A percentile compares a stretch with the other conserved stretches of the same genome.
Conservation (phyloP, 192 early-diverging fungal species). For the Phlyctochytrium bullatum region DNA sequence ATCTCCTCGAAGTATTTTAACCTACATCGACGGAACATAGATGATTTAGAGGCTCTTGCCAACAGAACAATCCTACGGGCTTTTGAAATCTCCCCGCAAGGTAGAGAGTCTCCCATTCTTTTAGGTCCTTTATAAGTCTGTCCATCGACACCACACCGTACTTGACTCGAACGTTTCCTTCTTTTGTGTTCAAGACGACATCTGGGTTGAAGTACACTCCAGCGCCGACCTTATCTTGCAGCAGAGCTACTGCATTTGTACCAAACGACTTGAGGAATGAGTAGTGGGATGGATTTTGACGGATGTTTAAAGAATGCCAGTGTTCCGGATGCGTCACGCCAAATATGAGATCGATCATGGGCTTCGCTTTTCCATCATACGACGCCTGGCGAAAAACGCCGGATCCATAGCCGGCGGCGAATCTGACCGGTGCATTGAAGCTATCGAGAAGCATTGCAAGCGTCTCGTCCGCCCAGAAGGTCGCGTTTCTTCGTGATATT, state of each 20-base stretch:
- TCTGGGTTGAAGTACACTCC: constrained; percentile 96
- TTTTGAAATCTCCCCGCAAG: constrained; percentile 97
- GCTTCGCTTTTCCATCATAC: constrained; percentile 61
- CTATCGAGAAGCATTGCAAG: constrained; percentile 9
- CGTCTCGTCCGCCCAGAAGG: background rate
- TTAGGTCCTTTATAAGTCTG: constrained; percentile 77
- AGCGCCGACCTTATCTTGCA: constrained; percentile 86
- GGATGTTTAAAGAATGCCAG: constrained; percentile 96
- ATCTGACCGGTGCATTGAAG: constrained; percentile 58
- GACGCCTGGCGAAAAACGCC: constrained; percentile 90
- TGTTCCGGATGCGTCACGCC: constrained; percentile 92
- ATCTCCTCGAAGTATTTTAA: constrained; percentile 76
- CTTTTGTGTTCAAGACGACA: constrained; percentile 81
- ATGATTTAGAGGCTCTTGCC: constrained; percentile 41
- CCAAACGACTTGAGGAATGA: constrained; percentile 77
- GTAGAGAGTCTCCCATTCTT: constrained; percentile 95
- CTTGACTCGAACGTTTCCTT: constrained; percentile 61
- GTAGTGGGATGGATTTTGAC: constrained; percentile 91
- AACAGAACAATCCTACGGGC: too few species aligned
- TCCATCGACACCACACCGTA: constrained; percentile 97
- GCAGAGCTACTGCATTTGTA: constrained; percentile 60
- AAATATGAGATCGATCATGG: constrained; percentile 96
- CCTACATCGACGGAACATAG: constrained; percentile 37
- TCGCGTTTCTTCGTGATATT: too few species aligned
- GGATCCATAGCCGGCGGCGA: constrained; percentile 93